phyloP scores from a whole-genome alignment of 164 flowering plant species.

The Magnolia kwangsiensis region DNA sequence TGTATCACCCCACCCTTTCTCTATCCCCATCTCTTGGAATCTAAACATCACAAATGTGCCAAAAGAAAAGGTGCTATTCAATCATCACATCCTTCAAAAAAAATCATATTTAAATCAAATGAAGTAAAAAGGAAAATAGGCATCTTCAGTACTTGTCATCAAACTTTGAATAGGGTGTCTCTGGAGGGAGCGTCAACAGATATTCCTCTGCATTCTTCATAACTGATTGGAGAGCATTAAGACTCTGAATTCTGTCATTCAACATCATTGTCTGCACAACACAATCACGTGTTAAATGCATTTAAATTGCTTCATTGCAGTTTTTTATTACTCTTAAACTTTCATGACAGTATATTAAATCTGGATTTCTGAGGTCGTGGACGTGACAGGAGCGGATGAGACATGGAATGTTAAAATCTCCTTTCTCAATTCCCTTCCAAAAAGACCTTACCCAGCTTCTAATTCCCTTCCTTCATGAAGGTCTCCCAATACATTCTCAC shows the following conservation, averaged over 20 bases:
- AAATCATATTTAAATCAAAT: background rate
- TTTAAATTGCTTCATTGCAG: too few species aligned
- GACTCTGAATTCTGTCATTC: constrained; percentile 71
- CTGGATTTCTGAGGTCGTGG: too few species aligned
- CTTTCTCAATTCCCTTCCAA: too few species aligned
- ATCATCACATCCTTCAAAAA: background rate
- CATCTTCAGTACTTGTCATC: constrained; percentile 36
- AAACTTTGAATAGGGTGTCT: constrained; percentile 68
- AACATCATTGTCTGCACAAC: constrained; percentile 76
- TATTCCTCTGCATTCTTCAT: constrained; percentile 80
- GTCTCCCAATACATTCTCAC: too few species aligned
- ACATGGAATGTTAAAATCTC: too few species aligned
- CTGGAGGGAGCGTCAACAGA: constrained; percentile 46
- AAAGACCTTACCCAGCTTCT: too few species aligned
- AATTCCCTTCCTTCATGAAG: too few species aligned
- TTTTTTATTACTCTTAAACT: too few species aligned
- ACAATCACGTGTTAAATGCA: constrained; percentile 1
- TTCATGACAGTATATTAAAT: too few species aligned
- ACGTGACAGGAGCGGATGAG: too few species aligned
- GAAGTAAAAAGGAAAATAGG: background rate
- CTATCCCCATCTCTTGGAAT: constrained; percentile 87
- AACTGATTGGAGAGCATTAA: constrained; percentile 54
- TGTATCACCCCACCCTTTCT: constrained; percentile 96
- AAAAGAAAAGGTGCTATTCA: background rate
- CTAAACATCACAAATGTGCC: constrained; percentile 6